These are phyloP conservation scores for Batrachochytrium dendrobatidis DNA, from an alignment of 371 early-diverging fungal species.

Conservation along the genomic window DNA sequence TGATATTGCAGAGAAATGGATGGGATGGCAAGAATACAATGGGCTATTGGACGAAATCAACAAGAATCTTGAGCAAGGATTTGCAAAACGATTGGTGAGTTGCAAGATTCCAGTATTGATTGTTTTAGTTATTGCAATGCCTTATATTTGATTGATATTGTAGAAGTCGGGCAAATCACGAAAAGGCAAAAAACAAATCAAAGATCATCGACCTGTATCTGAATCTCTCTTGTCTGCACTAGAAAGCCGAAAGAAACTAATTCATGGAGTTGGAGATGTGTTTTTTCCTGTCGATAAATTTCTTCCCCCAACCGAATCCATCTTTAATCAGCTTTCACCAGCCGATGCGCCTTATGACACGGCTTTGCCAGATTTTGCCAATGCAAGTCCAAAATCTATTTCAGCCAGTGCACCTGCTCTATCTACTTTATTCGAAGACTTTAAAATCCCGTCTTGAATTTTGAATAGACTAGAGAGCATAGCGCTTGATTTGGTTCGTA, in stretches of 20 bases:
- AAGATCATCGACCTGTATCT: slow-evolving; percentile 42
- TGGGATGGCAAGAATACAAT: slow-evolving; percentile 82
- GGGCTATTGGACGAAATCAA: slow-evolving; percentile 80
- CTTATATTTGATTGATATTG: background rate
- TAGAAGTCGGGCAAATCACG: slow-evolving; percentile 66
- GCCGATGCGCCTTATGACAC: too few relatives aligned
- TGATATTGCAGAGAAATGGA: slow-evolving; percentile 60
- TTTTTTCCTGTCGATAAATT: slow-evolving; percentile 32
- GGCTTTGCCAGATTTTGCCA: too few relatives aligned
- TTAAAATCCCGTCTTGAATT: too few relatives aligned
- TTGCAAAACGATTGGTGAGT: slow-evolving; percentile 74
- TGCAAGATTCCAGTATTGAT: background rate
- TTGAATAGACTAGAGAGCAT: too few relatives aligned
- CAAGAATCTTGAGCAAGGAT: slow-evolving; percentile 76
- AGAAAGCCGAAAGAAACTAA: slow-evolving; percentile 45
- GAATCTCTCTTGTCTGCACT: slow-evolving; percentile 50
- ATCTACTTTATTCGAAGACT: too few relatives aligned
- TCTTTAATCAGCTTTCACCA: too few relatives aligned
- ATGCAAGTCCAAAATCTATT: too few relatives aligned
- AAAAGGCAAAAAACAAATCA: slow-evolving; percentile 50
- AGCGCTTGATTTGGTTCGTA: too few relatives aligned
- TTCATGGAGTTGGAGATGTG: slow-evolving; percentile 55
- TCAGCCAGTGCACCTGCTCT: too few relatives aligned
- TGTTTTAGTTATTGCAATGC: background rate
- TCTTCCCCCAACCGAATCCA: background rate